These are phyloP conservation scores for Thalia dealbata DNA, from an alignment of 176 grass and related monocot species.

Conservation along the genomic window DNA sequence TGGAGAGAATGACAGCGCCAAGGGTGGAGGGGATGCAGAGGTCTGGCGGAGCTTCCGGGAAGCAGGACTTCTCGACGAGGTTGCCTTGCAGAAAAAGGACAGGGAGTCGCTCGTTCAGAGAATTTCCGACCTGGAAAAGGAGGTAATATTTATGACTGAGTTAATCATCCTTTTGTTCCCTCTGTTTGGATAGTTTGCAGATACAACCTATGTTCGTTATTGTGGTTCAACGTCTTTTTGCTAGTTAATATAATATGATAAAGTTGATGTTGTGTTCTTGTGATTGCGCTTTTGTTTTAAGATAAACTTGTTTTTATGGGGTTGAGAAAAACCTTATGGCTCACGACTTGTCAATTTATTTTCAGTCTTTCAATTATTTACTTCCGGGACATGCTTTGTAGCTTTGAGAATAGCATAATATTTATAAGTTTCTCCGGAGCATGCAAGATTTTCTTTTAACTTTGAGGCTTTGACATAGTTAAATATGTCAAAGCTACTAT, in stretches of 20 bases:
- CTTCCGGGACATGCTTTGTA: too few relatives aligned
- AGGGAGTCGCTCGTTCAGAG: slow-evolving; percentile 41
- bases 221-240: neutral
- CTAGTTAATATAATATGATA: neutral
- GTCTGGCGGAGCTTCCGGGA: slow-evolving; percentile 30
- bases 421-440: too few relatives aligned
- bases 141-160: slow-evolving; percentile 30
- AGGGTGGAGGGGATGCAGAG: slow-evolving; percentile 13
- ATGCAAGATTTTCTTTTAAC: too few relatives aligned
- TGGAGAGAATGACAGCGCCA: slow-evolving; percentile 20
- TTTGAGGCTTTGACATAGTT: too few relatives aligned
- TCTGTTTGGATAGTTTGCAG: too few relatives aligned
- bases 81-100: slow-evolving; percentile 53
- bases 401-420: too few relatives aligned
- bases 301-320: too few relatives aligned
- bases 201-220: neutral
- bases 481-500: too few relatives aligned
- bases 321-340: too few relatives aligned
- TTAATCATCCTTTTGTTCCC: neutral
- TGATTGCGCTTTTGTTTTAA: neutral
- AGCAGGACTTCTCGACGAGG: slow-evolving; percentile 34
- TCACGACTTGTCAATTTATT: too few relatives aligned
- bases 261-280: neutral
- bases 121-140: slow-evolving; percentile 50
- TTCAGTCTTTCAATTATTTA: too few relatives aligned